Evolutionary conservation across 495 filamentous ascomycete species (phyloP), one percentile per base, ranked within the genome.

Genomic region (Penicillium argentinense): DNA sequence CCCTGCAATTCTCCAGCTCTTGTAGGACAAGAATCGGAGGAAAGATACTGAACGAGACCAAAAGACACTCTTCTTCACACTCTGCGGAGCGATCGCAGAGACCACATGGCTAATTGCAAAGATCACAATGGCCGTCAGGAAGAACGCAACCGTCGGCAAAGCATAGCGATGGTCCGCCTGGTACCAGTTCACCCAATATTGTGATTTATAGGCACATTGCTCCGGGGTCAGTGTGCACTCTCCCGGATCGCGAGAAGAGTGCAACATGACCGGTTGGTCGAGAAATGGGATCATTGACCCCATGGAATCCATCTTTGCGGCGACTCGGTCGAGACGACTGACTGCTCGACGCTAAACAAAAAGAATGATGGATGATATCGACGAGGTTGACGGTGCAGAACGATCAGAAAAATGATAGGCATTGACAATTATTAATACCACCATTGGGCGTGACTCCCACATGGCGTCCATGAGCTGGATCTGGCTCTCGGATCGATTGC

Each of bases 141-240:
- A 73, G 49, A 83, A 77, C 13, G 69, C 74, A 9, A 77, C 61
- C 0, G 77, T 78, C 4, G 62, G 62, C 9, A 78, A 57, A 3
- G 75, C 71, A 45, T 74, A 81, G 17, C 71, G 64, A 47, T 76
- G 71, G 45, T 80, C 77, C n/a, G 77, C 71, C 40, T 75, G 41
- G 42, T 79, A 73, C 77, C 76, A 80, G 52, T 69, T 72, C 42
- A 71, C 51, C 77, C 77, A 80, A 42, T 71, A 60, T 3, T 57
- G 59, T 3, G 25, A 43, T 8, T 73, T 67, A 47, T 73, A 78
- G 2, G 59, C 69, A 44, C 77, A 80, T 47, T 79, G 70, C 27
- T 64, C 67, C 3, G 68, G 57, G 0, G 66, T 76, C 54, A 76
- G 61, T 17, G 63, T 70, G 51, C 77, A 80, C 32, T 53, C 59